phyloP scores from a whole-genome alignment of 169 alveolate species.

The Plasmodium gonderi region DNA sequence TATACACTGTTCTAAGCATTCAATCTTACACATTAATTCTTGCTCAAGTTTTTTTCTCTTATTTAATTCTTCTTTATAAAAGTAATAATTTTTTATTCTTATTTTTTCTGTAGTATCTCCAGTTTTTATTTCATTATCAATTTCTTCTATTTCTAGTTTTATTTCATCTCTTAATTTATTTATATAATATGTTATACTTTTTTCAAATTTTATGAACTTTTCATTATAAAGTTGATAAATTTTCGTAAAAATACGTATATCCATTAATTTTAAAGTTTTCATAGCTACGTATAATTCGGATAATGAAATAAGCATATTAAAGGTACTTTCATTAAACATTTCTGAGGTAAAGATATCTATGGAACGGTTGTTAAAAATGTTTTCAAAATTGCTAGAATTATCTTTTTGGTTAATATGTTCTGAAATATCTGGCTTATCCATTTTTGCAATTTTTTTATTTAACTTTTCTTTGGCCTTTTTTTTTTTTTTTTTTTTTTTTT shows the following conservation, averaged over 20 bases:
- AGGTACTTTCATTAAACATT: conserved; percentile 62
- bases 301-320: conserved; percentile 45
- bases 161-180: conserved; percentile 58
- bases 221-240: conserved; percentile 52
- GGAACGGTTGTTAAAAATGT: conserved; percentile 32
- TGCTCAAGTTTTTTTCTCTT: conserved; percentile 58
- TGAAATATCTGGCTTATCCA: conserved; percentile 16
- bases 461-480: background rate
- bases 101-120: conserved; percentile 40
- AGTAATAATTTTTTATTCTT: conserved; percentile 47
- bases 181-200: conserved; percentile 22
- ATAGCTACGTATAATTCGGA: conserved; percentile 71
- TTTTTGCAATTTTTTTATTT: background rate
- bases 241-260: conserved; percentile 16
- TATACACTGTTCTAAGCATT: conserved; percentile 44
- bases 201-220: conserved; percentile 43
- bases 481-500: conserved; percentile 7
- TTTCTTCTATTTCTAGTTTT: conserved; percentile 63
- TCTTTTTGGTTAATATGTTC: background rate
- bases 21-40: conserved; percentile 37
- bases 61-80: conserved; percentile 63
- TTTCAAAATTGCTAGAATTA: background rate
- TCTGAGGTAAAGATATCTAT: conserved; percentile 59
- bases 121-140: conserved; percentile 35
- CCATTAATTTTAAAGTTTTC: conserved; percentile 37